Percentiles rank a stretch among this genome's conserved stretches.
Conservation (phyloP, 2,329 filamentous ascomycete species). For the Xylariaceae sp. region DNA sequence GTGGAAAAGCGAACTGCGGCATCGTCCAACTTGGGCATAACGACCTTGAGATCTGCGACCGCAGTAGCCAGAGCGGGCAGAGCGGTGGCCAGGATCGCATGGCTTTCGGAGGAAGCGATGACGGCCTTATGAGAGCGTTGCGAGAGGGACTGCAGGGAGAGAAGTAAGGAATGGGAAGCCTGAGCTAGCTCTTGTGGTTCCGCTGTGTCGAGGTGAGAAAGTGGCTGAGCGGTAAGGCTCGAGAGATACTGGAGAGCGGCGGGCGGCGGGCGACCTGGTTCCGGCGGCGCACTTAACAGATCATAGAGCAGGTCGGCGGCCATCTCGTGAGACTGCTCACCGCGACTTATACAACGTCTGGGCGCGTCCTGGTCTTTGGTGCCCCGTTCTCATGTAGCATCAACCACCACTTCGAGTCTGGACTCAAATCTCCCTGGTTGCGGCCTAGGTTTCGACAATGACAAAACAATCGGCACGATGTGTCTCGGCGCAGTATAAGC, state of each 20-base stretch:
- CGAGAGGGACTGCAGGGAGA: conserved; percentile 82
- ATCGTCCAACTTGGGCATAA: conserved; percentile 75
- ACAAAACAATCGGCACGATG: no score
- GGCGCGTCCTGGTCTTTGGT: no score
- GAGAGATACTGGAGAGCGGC: conserved; percentile 69
- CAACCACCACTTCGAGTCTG: no score
- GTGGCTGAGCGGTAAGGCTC: conserved; percentile 72
- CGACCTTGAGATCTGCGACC: conserved; percentile 64
- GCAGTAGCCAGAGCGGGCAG: conserved; percentile 69
- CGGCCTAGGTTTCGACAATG: no score
- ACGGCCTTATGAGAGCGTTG: conserved; percentile 86
- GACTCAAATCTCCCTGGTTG: no score
- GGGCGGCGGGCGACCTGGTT: conserved; percentile 45
- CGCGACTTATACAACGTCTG: no score
- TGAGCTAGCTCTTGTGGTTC: conserved; percentile 82
- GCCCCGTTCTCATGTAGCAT: not conserved
- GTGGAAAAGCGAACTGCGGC: conserved; percentile 78
- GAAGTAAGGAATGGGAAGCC: conserved; percentile 72
- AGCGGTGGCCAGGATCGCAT: conserved; percentile 68
- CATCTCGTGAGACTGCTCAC: conserved; percentile 40
- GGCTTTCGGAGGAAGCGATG: conserved; percentile 74
- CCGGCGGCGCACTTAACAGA: conserved; percentile 63
- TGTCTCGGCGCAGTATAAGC: no score
- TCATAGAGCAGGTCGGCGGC: conserved; percentile 74
- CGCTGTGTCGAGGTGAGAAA: conserved; percentile 67